These are phyloP conservation scores for Aspergillus sergii DNA, from an alignment of 2,329 filamentous ascomycete genomes.

Conservation along the genomic window DNA sequence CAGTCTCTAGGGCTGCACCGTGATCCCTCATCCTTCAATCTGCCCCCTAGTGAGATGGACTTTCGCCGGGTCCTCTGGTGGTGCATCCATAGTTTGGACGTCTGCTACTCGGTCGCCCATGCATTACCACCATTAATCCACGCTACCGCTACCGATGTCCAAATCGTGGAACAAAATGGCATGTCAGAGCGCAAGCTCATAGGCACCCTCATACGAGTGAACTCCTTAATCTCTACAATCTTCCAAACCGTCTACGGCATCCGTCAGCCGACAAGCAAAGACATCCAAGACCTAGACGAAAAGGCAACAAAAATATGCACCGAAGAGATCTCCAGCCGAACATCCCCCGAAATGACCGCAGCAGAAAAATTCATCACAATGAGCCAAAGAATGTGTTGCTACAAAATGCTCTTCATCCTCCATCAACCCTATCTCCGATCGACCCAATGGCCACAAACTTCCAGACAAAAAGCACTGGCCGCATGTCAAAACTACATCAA, in stretches of 20 bases:
- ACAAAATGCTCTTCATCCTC: not conserved
- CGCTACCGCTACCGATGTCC: not conserved
- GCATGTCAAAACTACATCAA: not conserved
- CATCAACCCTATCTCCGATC: not conserved
- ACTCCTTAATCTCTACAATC: not conserved
- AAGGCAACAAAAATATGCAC: not conserved
- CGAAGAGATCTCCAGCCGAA: not conserved
- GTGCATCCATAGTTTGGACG: not conserved
- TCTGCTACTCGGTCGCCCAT: not conserved
- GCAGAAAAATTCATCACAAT: not conserved
- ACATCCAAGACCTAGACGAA: not conserved
- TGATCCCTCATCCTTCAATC: not conserved
- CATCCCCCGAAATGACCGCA: not conserved
- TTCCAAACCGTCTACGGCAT: not conserved
- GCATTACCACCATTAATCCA: not conserved
- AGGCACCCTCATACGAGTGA: not conserved
- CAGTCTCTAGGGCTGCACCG: not conserved
- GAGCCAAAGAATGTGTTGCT: not conserved
- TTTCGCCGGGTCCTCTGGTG: not conserved
- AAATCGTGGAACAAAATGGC: not conserved
- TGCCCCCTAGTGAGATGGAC: not conserved
- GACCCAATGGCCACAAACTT: not conserved
- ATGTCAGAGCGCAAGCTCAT: not conserved
- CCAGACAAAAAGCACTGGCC: not conserved
- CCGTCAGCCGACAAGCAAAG: not conserved